Base-by-base conservation (phyloP, 2,329 filamentous ascomycete species). In the Aspergillus ochraceoroseus region DNA sequence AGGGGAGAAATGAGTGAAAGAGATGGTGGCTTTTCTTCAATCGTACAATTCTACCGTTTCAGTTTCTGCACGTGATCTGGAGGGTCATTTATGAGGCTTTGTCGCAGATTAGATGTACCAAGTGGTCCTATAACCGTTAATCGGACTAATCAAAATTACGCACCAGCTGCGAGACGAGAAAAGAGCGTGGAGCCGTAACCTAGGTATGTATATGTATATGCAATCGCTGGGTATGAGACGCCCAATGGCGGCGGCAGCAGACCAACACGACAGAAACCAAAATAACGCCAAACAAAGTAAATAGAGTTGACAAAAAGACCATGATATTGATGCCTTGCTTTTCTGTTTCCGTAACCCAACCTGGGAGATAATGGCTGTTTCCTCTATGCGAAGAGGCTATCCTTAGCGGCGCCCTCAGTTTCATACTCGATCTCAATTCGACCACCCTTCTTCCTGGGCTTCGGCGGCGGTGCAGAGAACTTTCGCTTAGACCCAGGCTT, bases 371-470 rank as follows among this genome's bases (percentile, higher is more conserved):
- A 7, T 6, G 4, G 9, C 5, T 0, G 6, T 20, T 20, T 6
- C 2, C 17, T 11, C 42, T 56, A 70, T 30, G 65, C 67, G 53
- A 67, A 53, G 44, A 72, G 44, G 42, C 67, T 66, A 53, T 75
- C 71, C 50, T 71, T 70, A 31, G 70, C 73, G 55, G 77, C 77
- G 39, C 73, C 72, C 65, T 87, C 83, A 43, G 83, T 78, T 66
- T 88, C 84, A 61, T 86, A 84, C 67, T 90, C 84, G 64, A 87
- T 87, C 68, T 87, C 80, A 74, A 74, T 80, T 65, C 55, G 80
- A 65, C 70, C 79, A 66, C 71, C 66, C 67, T 80, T 80, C 70
- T 80, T 81, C 56, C 73, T 71, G 13, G 75, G 70, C 58, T 77
- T 77, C 11, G 71, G 56, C 9, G 71, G 67, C 7, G 74, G 70